A percentile compares a stretch with the other conserved stretches of the same genome.
These are phyloP conservation scores for Monilinia fructicola DNA, from an alignment of 2,329 filamentous ascomycete genomes.

Conservation along the genomic window DNA sequence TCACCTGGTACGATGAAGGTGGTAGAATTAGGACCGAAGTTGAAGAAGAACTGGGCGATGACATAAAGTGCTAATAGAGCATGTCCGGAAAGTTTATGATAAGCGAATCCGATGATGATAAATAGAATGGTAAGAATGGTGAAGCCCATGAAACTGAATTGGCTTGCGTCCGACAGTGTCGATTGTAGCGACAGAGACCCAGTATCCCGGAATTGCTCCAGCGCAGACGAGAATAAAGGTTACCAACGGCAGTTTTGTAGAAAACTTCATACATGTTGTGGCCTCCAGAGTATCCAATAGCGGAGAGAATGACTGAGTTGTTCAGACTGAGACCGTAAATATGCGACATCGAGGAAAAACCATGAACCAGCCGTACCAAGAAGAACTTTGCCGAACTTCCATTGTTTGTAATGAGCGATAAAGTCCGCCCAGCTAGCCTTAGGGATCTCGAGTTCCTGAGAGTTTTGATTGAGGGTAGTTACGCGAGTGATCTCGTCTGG, in stretches of 20 bases:
- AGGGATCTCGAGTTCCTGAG: slow-evolving; percentile 50
- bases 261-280: slow-evolving; percentile 65
- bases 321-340: slow-evolving; percentile 65
- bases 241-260: slow-evolving; percentile 72
- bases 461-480: slow-evolving; percentile 55
- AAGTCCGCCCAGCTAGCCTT: slow-evolving; percentile 76
- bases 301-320: slow-evolving; percentile 67
- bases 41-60: slow-evolving; percentile 66
- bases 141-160: slow-evolving; percentile 69
- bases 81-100: slow-evolving; percentile 49
- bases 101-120: slow-evolving; percentile 61
- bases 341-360: slow-evolving; percentile 69
- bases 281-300: slow-evolving; percentile 70
- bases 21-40: slow-evolving; percentile 67
- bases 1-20: slow-evolving; percentile 76
- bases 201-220: slow-evolving; percentile 78
- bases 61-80: slow-evolving; percentile 62
- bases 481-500: slow-evolving; percentile 45
- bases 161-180: slow-evolving; percentile 77
- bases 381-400: slow-evolving; percentile 70
- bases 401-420: slow-evolving; percentile 64
- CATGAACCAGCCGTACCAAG: slow-evolving; percentile 79
- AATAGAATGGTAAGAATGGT: slow-evolving; percentile 61
- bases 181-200: slow-evolving; percentile 71
- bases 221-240: slow-evolving; percentile 74